Base-by-base conservation (phyloP, 2,329 filamentous ascomycete genomes). In the Myotisia sp. region DNA sequence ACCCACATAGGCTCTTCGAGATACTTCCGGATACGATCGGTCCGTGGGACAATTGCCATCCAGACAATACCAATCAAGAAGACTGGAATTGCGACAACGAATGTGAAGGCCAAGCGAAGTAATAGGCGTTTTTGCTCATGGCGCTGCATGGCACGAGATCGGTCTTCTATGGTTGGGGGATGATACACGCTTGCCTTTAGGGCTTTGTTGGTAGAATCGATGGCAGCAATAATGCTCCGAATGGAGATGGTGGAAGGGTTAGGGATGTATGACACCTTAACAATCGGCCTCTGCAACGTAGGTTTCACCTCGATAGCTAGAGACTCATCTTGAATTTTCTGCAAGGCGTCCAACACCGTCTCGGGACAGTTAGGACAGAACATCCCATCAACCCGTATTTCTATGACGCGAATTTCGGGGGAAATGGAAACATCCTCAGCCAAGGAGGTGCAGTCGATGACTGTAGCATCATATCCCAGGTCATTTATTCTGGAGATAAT, bases 51-150 rank as follows among this genome's bases (percentile, higher is more conserved):
- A 1, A 94, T 65, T 40, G 71, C 83, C 86, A 93, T 94, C 59
- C 83, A 92, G 1, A 92, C 75, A 34, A 94, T 82, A 3, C 87
- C 86, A 24, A 94, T 74, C 33, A 92, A 53, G 46, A 94, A 86
- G 0, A 82, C 83, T 2, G 87, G 86, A 28, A 94, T 76, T 13
- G 79, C 76, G 4, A 79, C 62, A 17, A 77, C 47, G 18, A 79
- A 55, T 1, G 82, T 78, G 36, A 92, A 64, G 1, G 79, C 50
- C 10, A 84, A 67, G n/a, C 86, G 76, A 39, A 70, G 62, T 0
- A 86, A 55, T 9, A 92, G 70, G 20, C 76, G 68, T 16, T 63
- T 68, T 47, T 78, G 73, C 47, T 92, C 82, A 38, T 70, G 70
- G 13, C 66, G 65, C 40, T 81, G 77, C 50, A 93, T 82, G 24